Evolutionary conservation across 306 rosid species (phyloP), one percentile per base, ranked within the genome.

Genomic region (Begonia fuchsioides): DNA sequence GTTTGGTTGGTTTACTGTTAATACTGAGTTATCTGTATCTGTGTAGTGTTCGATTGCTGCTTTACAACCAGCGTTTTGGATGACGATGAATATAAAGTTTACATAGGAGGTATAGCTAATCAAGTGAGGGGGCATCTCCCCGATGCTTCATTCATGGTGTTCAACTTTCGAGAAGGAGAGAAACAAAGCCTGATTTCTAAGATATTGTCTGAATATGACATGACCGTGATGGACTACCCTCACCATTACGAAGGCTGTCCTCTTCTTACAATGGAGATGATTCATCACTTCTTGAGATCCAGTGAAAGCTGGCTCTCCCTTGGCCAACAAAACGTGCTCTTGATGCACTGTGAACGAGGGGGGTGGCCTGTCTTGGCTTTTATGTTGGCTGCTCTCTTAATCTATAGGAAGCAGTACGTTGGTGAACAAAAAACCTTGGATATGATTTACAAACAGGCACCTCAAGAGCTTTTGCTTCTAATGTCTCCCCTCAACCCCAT

Each of bases 211-310:
- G 80, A 73, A 52, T 77, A 75, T 56, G 96, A 92, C 41, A 82
- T 92, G 98, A 85, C 93, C 11, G 94, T 86, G 54, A 92, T 92
- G 79, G 96, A 92, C 67, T 92, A 92, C 67, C 98, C 98, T 52
- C 68, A 76, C 13, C 93, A 92, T 18, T 86, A 82, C 49, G 98
- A 92, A 69, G 98, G 98, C 26, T 92, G 98, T 52, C 94, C 96
- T 1, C 60, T 92, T 47, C 96, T 85, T 60, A 82, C 94, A 43
- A 85, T 92, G 96, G 98, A 92, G 72, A 80, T 72, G 68, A 72
- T 92, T 50, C 98, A 92, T 74, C 98, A 92, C 71, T 85, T 79
- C 74, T 63, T 92, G 67, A 82, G 93, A 64, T 92, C 98, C 43
- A 65, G 98, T 55, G 98, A 92, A 74, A 92, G 65, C 68, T 92